phyloP scores from a whole-genome alignment of 495 filamentous ascomycete genomes.

The Neurospora tetrasperma region DNA sequence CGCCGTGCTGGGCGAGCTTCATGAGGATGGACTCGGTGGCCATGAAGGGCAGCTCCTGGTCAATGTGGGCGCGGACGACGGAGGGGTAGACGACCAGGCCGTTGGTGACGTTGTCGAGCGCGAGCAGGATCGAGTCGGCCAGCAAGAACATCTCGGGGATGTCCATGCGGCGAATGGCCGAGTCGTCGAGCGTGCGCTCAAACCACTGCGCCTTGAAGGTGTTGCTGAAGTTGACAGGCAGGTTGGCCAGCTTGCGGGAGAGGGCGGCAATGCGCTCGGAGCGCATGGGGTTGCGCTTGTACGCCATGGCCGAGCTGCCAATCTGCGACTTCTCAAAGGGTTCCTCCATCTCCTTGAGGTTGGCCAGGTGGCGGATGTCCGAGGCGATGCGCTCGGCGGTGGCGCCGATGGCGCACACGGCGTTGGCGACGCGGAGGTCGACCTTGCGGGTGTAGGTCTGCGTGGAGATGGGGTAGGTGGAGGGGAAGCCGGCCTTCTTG shows the following conservation, averaged over 20 bases:
- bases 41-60: constrained; percentile 85
- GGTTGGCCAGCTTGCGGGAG: constrained; percentile 56
- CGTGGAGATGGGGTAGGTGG: constrained; percentile 61
- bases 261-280: constrained; percentile 75
- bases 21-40: constrained; percentile 82
- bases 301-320: constrained; percentile 54
- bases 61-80: constrained; percentile 56
- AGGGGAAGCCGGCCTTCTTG: constrained; percentile 73
- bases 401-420: constrained; percentile 70
- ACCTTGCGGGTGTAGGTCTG: constrained; percentile 67
- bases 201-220: constrained; percentile 84
- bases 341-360: constrained; percentile 66
- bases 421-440: constrained; percentile 71
- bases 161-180: constrained; percentile 32
- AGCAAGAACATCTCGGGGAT: constrained; percentile 72
- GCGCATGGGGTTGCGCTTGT: constrained; percentile 75
- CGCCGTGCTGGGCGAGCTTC: constrained; percentile 65
- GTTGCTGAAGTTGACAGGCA: constrained; percentile 57
- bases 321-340: constrained; percentile 80
- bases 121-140: constrained; percentile 72
- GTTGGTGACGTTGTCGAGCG: constrained; percentile 71
- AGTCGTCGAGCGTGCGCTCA: constrained; percentile 52
- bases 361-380: constrained; percentile 72
- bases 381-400: constrained; percentile 59
- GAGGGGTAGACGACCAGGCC: constrained; percentile 83